Base-by-base conservation (phyloP, 371 early-diverging fungal species). In the Mortierella sp. region DNA sequence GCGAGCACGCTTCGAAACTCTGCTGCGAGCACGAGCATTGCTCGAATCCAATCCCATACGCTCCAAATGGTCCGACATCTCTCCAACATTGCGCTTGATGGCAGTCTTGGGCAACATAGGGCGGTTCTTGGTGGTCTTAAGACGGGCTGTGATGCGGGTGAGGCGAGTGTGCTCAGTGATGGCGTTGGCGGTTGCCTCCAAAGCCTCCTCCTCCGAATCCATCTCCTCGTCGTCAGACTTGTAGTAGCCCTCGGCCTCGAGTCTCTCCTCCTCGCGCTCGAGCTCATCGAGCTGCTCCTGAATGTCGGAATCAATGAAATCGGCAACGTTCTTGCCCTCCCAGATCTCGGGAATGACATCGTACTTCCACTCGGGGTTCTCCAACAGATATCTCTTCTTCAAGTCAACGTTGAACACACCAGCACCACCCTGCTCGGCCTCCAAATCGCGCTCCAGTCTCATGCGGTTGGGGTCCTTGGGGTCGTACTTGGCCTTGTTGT, bases 311-410 rank as follows among this genome's bases (percentile, higher is more conserved):
- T 99, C 99, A 88, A 99, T 92, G 90, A 99, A 99, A 93, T 99
- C 99, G 54, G 98, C 97, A 57, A 99, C 95, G 92, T 99, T 99
- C 93, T 98, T 98, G 86, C 99, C 99, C 88, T 99, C 97, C 94
- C 97, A 95, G 90, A 99, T 97, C 91, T 99, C 99, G 63, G 99
- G 99, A 78, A 99, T 98, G 70, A 91, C 90, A 89, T 99, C 99
- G 90, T 99, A 95, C 91, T 97, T 99, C 99, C 99, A 99, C 50
- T 99, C 99, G 72, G 93, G 94, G 75, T 96, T 89, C 31, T 89
- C 93, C 77, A 98, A 92, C 83, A 94, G 65, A 91, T 99, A 99
- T 74, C 90, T 90, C 92, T 96, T 97, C 91, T 97, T 97, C 81
- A 98, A 91, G 84, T 99, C 96, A 57, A 97, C 94, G 87, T 92